Evolutionary conservation across 2,329 filamentous ascomycete genomes (phyloP), one percentile per base, ranked within the genome.

Genomic region (Phialocephala sp.): DNA sequence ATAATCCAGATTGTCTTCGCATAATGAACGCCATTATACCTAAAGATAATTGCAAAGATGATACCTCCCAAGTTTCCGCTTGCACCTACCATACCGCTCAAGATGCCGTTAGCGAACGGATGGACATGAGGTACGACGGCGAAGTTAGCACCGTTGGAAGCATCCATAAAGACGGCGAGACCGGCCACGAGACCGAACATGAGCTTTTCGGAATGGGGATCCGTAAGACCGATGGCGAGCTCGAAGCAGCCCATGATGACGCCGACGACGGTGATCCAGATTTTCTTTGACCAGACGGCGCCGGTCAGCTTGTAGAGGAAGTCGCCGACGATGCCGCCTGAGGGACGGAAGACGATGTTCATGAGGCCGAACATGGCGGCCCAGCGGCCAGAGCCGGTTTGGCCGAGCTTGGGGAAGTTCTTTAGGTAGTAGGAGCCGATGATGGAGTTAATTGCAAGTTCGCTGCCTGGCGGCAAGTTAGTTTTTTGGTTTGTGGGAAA

Each of bases 81-180:
- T 0, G 91, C 93, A 14, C 93, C 94, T 0, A 92, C 89, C 41
- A 91, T 81, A 9, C 93, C 93, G 0, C 89, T 91, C 5, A 97
- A 84, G 36, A 73, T 80, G 77, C 92, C 94, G 77, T 97, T 97
- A 67, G 92, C 91, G 67, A 85, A 85, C 0, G 92, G 77, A 60
- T 94, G 91, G 0, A 97, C 90, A 75, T 97, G 94, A 5, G 93
- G 93, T 35, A 97, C 90, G 9, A 97, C 84, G 0, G 92, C 87
- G 78, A 95, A 97, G 79, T 92, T 95, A 50, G 91, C 89, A 0
- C 94, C 94, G 76, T 97, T 97, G 54, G 88, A 89, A 1, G 91
- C 92, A 77, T 96, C 92, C 56, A 93, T 80, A 80, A 97, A 97
- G 76, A 97, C 84, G 0, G 91, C 92, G 79, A 93, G 84, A 9